Evolutionary conservation across 2,329 filamentous ascomycete species (phyloP).

Genomic region (Leptodontidium sp.): DNA sequence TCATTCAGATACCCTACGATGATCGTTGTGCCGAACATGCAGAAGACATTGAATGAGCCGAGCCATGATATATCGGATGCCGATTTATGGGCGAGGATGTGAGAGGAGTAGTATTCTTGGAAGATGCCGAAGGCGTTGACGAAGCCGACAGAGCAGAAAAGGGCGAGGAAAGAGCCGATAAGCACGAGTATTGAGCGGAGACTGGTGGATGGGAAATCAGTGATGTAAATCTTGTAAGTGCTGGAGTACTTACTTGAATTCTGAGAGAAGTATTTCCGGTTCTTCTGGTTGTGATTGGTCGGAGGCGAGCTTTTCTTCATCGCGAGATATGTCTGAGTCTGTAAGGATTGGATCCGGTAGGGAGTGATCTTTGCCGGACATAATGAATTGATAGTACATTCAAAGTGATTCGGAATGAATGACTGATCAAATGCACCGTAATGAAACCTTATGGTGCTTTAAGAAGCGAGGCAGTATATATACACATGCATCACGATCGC

Average conservation of each 20-base stretch:
- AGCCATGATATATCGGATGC: constrained; percentile 48
- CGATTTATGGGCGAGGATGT: constrained; percentile 37
- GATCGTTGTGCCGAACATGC: constrained; percentile 40
- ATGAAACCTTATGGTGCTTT: neutral
- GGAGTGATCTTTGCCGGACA: constrained; percentile 6
- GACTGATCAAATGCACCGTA: no score
- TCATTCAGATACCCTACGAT: constrained; percentile 46
- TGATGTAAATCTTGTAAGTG: neutral
- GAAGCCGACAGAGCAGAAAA: constrained; percentile 47
- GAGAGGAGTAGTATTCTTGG: constrained; percentile 45
- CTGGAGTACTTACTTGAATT: constrained; percentile 27
- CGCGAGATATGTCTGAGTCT: constrained; percentile 11
- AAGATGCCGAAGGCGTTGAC: constrained; percentile 49
- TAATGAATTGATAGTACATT: neutral
- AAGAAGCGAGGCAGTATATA: neutral
- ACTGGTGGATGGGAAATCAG: neutral
- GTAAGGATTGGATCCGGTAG: constrained; percentile 7
- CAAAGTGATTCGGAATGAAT: neutral
- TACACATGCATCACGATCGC: neutral
- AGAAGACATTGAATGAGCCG: constrained; percentile 47
- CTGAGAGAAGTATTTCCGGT: neutral
- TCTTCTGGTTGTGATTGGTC: neutral
- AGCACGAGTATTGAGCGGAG: constrained; percentile 27
- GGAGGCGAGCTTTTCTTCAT: constrained; percentile 8
- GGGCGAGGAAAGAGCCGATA: constrained; percentile 32